Percentiles rank a stretch among this genome's conserved stretches.
Conservation (phyloP, 345 rosid genomes). For the Sonneratia alba region DNA sequence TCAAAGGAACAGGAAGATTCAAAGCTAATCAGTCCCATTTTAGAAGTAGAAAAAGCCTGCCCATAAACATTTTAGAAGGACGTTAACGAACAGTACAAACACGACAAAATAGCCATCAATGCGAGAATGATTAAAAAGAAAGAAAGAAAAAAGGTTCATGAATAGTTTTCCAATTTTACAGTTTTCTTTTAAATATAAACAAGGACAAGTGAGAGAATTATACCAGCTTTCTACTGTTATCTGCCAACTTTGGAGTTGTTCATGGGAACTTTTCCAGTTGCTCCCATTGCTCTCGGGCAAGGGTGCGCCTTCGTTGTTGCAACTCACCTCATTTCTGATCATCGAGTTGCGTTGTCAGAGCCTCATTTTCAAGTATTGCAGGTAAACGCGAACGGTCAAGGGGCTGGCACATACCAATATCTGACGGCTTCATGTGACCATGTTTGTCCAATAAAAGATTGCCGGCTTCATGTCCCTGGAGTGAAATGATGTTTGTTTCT, state of each 20-base stretch:
- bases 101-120: not conserved
- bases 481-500: not conserved
- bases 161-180: too few species aligned
- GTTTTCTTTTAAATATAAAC: too few species aligned
- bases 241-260: slow-evolving; percentile 89
- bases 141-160: too few species aligned
- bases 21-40: slow-evolving; percentile 78
- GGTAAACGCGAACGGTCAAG: slow-evolving; percentile 70
- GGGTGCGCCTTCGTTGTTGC: slow-evolving; percentile 49
- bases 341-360: slow-evolving; percentile 21
- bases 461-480: slow-evolving; percentile 92
- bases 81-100: not conserved
- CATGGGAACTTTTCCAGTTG: slow-evolving; percentile 70
- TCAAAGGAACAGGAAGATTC: too few species aligned
- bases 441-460: slow-evolving; percentile 76
- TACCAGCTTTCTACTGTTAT: slow-evolving; percentile 81
- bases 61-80: not conserved
- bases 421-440: slow-evolving; percentile 91
- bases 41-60: slow-evolving; percentile 81
- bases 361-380: slow-evolving; percentile 62
- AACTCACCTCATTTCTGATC: slow-evolving; percentile 56
- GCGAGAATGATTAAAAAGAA: not conserved
- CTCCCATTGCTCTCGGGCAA: slow-evolving; percentile 30
- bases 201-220: not conserved
- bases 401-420: slow-evolving; percentile 98